Percentiles rank a stretch among this genome's conserved stretches.
Evolutionary conservation across 2,329 filamentous ascomycete species (phyloP).

Genomic region (Orbilia quercus): DNA sequence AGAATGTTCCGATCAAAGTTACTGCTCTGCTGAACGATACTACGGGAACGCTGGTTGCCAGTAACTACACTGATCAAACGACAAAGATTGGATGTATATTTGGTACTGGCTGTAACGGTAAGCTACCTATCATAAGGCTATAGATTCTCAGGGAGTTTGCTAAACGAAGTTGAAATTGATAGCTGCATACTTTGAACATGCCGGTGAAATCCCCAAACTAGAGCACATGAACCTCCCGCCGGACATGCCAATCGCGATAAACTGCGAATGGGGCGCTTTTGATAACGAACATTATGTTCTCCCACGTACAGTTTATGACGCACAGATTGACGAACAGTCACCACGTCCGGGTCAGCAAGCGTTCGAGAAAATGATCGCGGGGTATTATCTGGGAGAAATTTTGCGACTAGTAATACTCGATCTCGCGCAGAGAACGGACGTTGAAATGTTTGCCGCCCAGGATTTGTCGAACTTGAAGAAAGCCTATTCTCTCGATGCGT

Average conservation of each 20-base stretch:
- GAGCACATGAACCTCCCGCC: slow-evolving; percentile 88
- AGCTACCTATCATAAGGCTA: too few species aligned
- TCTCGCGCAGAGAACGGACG: slow-evolving; percentile 79
- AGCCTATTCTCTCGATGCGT: slow-evolving; percentile 89
- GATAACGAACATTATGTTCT: slow-evolving; percentile 92
- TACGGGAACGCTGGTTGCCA: slow-evolving; percentile 94
- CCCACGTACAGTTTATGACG: slow-evolving; percentile 84
- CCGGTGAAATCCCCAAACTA: slow-evolving; percentile 90
- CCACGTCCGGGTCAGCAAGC: slow-evolving; percentile 92
- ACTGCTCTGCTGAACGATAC: slow-evolving; percentile 97
- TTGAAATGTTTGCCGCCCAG: slow-evolving; percentile 83
- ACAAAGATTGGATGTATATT: slow-evolving; percentile 99
- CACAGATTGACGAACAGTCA: slow-evolving; percentile 88
- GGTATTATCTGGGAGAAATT: slow-evolving; percentile 92
- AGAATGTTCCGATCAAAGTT: slow-evolving; percentile 91
- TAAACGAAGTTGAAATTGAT: background rate
- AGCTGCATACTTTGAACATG: slow-evolving; percentile 96
- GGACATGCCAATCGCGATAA: slow-evolving; percentile 89
- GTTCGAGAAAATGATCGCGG: slow-evolving; percentile 98
- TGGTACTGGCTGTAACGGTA: slow-evolving; percentile 87
- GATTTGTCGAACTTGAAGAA: slow-evolving; percentile 83
- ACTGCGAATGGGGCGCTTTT: slow-evolving; percentile 97
- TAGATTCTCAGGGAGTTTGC: too few species aligned
- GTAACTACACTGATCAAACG: slow-evolving; percentile 90
- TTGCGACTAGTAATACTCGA: slow-evolving; percentile 89